phyloP scores from a whole-genome alignment of 2,329 filamentous ascomycete species.

The Aspergillus sp. region DNA sequence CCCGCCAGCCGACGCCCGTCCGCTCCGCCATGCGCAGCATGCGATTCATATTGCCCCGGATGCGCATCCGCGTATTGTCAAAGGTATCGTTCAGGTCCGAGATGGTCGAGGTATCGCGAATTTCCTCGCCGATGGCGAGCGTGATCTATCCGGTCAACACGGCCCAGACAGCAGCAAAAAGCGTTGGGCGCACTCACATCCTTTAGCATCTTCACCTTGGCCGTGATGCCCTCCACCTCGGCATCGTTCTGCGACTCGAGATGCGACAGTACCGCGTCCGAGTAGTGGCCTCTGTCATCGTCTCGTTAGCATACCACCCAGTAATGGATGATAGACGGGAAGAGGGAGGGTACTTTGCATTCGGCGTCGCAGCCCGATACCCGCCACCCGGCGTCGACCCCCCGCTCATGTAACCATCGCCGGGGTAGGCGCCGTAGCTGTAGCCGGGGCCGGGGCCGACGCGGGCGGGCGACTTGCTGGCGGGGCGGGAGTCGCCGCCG shows the following conservation, averaged over 20 bases:
- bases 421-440: slow-evolving; percentile 34
- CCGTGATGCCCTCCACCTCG: slow-evolving; percentile 84
- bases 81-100: slow-evolving; percentile 96
- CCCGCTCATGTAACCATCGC: slow-evolving; percentile 23
- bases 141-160: slow-evolving; percentile 68
- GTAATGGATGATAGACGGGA: too few relatives aligned
- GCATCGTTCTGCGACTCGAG: slow-evolving; percentile 94
- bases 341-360: slow-evolving; percentile 53
- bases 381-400: slow-evolving; percentile 24
- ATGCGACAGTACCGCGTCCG: slow-evolving; percentile 84
- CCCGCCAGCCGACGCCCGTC: slow-evolving; percentile 93
- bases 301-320: background rate
- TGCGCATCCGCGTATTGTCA: slow-evolving; percentile 74
- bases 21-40: slow-evolving; percentile 95
- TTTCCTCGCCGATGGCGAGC: slow-evolving; percentile 90
- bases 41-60: slow-evolving; percentile 91
- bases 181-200: too few relatives aligned
- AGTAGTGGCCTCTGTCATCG: slow-evolving; percentile 75
- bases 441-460: slow-evolving; percentile 51
- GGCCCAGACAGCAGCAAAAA: too few relatives aligned
- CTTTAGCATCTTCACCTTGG: slow-evolving; percentile 87
- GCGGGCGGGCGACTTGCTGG: slow-evolving; percentile 39
- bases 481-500: slow-evolving; percentile 52
- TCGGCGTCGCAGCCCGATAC: slow-evolving; percentile 66
- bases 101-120: slow-evolving; percentile 81